These are phyloP conservation scores for Umbilicus rupestris DNA, from an alignment of 164 flowering plant species.

Conservation along the genomic window DNA sequence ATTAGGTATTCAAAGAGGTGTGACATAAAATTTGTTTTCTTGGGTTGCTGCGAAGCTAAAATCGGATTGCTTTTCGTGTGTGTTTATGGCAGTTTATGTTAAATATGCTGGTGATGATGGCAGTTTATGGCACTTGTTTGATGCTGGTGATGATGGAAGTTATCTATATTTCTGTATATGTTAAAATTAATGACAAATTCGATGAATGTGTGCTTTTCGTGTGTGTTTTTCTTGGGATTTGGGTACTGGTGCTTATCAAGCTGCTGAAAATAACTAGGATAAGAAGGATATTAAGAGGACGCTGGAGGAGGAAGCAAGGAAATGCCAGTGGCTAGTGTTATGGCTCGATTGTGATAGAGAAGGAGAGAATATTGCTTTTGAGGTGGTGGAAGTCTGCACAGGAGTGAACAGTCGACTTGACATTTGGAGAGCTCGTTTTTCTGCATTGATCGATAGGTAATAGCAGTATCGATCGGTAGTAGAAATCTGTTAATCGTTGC, in stretches of 20 bases:
- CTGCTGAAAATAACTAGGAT: constrained; percentile 31
- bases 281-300: constrained; percentile 75
- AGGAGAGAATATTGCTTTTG: constrained; percentile 95
- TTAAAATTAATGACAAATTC: background rate
- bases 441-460: constrained; percentile 84
- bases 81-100: no score
- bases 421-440: constrained; percentile 77
- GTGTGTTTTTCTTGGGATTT: background rate
- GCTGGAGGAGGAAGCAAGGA: constrained; percentile 78
- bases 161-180: background rate
- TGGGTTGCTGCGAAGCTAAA: background rate
- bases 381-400: constrained; percentile 74
- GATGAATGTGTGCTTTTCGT: background rate
- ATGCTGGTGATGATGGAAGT: no score
- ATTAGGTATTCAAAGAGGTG: background rate
- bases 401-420: constrained; percentile 43
- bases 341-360: constrained; percentile 99
- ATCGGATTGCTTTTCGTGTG: no score
- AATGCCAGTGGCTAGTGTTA: constrained; percentile 76
- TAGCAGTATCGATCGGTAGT: background rate
- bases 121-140: no score
- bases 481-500: background rate
- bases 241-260: background rate
- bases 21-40: background rate
- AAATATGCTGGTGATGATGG: no score